phyloP scores from a whole-genome alignment of 164 flowering plant species.

The Akebia trifoliata region DNA sequence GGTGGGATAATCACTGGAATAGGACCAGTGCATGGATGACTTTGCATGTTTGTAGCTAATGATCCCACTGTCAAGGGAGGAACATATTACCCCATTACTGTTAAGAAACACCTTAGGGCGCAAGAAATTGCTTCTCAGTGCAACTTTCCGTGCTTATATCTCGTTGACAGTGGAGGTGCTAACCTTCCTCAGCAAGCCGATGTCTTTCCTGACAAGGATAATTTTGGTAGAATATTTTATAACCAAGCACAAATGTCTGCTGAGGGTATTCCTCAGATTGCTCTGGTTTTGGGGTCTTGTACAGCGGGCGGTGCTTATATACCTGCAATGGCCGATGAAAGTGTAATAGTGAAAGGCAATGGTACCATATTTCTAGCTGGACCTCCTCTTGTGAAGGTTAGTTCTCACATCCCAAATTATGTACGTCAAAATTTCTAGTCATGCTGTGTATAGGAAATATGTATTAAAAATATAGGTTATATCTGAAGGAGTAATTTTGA shows the following conservation, averaged over 20 bases:
- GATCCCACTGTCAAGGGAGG: constrained; percentile 98
- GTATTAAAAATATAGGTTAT: constrained; percentile 19
- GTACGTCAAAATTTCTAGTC: neutral
- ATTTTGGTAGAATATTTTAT: constrained; percentile 90
- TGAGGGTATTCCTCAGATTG: constrained; percentile 89
- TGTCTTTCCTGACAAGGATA: constrained; percentile 92
- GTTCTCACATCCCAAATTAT: constrained; percentile 16
- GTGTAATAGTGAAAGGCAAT: constrained; percentile 97
- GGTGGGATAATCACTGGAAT: constrained; percentile 92
- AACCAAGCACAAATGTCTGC: constrained; percentile 93
- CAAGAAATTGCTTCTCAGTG: constrained; percentile 94
- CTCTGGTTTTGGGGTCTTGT: constrained; percentile 91
- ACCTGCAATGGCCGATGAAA: constrained; percentile 99
- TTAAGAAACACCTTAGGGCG: constrained; percentile 96
- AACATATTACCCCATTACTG: constrained; percentile 91
- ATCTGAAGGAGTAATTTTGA: constrained; percentile 34
- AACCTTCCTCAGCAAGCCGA: constrained; percentile 96
- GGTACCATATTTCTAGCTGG: constrained; percentile 98
- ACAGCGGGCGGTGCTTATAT: constrained; percentile 99
- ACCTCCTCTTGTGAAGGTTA: constrained; percentile 97
- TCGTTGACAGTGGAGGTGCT: constrained; percentile 99
- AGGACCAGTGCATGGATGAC: constrained; percentile 84
- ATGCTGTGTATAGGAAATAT: constrained; percentile 3
- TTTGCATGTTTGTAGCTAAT: constrained; percentile 96
- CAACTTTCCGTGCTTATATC: constrained; percentile 85